Percentiles rank a stretch among this genome's conserved stretches.
These are phyloP conservation scores for Aureobasidium sp. DNA, from an alignment of 2,329 filamentous ascomycete species.

Conservation along the genomic window DNA sequence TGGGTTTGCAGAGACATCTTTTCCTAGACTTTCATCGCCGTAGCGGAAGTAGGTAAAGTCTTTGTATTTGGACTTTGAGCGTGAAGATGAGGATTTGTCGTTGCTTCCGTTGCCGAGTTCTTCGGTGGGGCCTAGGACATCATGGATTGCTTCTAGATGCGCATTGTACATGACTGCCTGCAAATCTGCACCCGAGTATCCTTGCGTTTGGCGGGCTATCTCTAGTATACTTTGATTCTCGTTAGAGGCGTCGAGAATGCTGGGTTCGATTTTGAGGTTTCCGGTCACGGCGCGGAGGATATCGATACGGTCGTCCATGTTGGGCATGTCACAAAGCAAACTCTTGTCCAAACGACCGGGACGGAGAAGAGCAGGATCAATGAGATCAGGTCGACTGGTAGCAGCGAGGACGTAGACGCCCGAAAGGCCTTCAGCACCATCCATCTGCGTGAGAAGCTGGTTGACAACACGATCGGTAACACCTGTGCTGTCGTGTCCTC, in stretches of 20 bases:
- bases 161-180: slow-evolving; percentile 95
- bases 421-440: slow-evolving; percentile 87
- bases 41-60: slow-evolving; percentile 81
- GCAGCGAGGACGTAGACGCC: slow-evolving; percentile 96
- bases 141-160: slow-evolving; percentile 93
- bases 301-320: slow-evolving; percentile 70
- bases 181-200: slow-evolving; percentile 88
- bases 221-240: slow-evolving; percentile 45
- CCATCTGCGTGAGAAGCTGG: slow-evolving; percentile 97
- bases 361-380: slow-evolving; percentile 84
- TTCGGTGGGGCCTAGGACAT: slow-evolving; percentile 55
- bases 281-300: slow-evolving; percentile 78
- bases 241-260: slow-evolving; percentile 44
- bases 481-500: slow-evolving; percentile 92
- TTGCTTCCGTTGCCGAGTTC: slow-evolving; percentile 28
- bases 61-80: slow-evolving; percentile 19
- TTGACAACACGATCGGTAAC: slow-evolving; percentile 99
- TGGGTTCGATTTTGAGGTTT: slow-evolving; percentile 65
- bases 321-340: slow-evolving; percentile 82
- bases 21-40: slow-evolving; percentile 43
- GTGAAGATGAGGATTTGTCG: slow-evolving; percentile 13
- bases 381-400: slow-evolving; percentile 85
- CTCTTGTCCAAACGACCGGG: slow-evolving; percentile 92
- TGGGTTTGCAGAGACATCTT: slow-evolving; percentile 32
- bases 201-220: slow-evolving; percentile 71